Evolutionary conservation across 2,329 filamentous ascomycete species (phyloP), one percentile per base, ranked within the genome.

Genomic region (Pseudovirgaria hyperparasitica): DNA sequence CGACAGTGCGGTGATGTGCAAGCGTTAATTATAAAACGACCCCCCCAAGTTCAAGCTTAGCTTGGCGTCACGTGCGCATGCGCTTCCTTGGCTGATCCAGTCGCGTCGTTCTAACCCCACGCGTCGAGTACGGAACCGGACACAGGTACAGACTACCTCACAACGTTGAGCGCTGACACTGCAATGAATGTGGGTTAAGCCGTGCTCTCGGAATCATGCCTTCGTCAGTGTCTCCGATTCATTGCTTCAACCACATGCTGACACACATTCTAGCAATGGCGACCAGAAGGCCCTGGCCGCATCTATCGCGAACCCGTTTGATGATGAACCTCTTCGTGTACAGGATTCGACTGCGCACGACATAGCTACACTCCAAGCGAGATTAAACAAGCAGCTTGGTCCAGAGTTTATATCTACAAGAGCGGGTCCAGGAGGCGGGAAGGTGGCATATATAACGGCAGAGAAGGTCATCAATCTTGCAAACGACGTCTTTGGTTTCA

Each of bases 381-480:
- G 82, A 17, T 71, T 98, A 16, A 82, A 96, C 48, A 92, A 86
- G 48, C 86, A 94, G 49, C 72, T 98, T 8, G 90, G 90, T 0
- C 90, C 90, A 0, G 92, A 98, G 57, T 98, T 92, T 52, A 82
- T 98, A 32, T 96, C 87, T 2, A 72, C 82, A 22, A 70, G 90
- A 45, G 65, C 79, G 9, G 90, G 90, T 3, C 78, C 85, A 9
- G 79, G 76, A 7, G 86, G 86, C 26, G 72, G 77, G 37, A 87
- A 81, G 49, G 81, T 98, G 11, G 84, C 92, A 51, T 98, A 98
- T 55, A 67, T 98, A 27, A 75, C 85, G n/a, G 86, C 85, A 2
- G 87, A 96, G 48, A 98, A 98, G 60, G 86, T 81, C 48, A 98
- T 98, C 51, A 80, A 82, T 31, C 76, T 94, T 27, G 86, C 86